These are phyloP conservation scores for Gnomoniopsis sp. DNA, from an alignment of 2,329 filamentous ascomycete species.

Conservation along the genomic window DNA sequence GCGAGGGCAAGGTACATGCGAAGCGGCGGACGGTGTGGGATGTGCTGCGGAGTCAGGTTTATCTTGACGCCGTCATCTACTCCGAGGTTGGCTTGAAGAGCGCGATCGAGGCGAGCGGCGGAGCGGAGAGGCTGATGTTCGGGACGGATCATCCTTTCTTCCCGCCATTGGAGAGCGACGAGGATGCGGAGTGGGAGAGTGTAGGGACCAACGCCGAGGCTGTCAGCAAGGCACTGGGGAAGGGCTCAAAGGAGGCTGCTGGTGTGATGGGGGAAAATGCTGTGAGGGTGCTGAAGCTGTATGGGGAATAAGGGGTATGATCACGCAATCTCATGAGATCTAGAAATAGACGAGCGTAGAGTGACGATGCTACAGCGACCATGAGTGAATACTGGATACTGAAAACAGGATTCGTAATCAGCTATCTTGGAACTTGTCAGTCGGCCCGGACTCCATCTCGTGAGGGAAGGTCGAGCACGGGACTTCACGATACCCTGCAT, in stretches of 20 bases:
- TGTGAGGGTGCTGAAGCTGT: constrained; percentile 24
- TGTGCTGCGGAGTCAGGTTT: constrained; percentile 69
- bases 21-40: constrained; percentile 51
- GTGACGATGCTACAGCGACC: background rate
- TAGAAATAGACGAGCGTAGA: background rate
- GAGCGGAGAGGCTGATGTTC: constrained; percentile 71
- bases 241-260: constrained; percentile 21
- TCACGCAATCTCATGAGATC: background rate
- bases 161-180: constrained; percentile 64
- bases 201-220: constrained; percentile 46
- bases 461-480: background rate
- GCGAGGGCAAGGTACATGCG: constrained; percentile 52
- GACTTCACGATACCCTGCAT: background rate
- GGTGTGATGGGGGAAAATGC: constrained; percentile 29
- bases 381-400: background rate
- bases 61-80: constrained; percentile 84
- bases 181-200: constrained; percentile 66
- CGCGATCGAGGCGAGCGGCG: constrained; percentile 63
- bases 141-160: constrained; percentile 85
- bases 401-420: background rate
- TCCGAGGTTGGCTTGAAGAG: constrained; percentile 70
- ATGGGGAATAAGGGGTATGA: constrained; percentile 17
- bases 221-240: constrained; percentile 23
- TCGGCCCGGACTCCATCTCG: background rate
- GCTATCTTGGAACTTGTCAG: background rate